These are phyloP conservation scores for Tolypocladium tundrense DNA, from an alignment of 2,329 filamentous ascomycete species.

Conservation along the genomic window DNA sequence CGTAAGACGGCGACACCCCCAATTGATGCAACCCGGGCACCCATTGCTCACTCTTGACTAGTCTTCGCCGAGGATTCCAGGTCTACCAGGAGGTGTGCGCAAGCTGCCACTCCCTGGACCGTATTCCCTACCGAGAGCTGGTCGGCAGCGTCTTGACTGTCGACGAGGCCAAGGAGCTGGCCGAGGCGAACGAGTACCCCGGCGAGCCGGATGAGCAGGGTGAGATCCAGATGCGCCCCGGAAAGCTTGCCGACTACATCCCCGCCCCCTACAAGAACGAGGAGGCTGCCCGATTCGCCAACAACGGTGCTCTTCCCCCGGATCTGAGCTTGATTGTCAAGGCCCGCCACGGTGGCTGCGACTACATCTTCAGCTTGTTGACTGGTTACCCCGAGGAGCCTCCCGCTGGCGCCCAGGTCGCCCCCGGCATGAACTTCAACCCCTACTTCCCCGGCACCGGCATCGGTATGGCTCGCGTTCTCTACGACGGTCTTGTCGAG, in stretches of 20 bases:
- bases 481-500: constrained; percentile 95
- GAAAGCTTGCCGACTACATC: constrained; percentile 97
- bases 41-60: constrained; percentile 24
- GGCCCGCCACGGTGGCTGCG: constrained; percentile 91
- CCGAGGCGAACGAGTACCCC: constrained; percentile 98
- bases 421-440: constrained; percentile 96
- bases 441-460: constrained; percentile 99
- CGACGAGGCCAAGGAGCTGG: constrained; percentile 93
- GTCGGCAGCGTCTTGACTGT: constrained; percentile 91
- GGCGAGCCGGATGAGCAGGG: constrained; percentile 96
- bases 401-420: constrained; percentile 77
- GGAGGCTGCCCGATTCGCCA: constrained; percentile 92
- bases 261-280: constrained; percentile 97
- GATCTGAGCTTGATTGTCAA: constrained; percentile 98
- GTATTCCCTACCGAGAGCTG: constrained; percentile 85
- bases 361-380: constrained; percentile 96
- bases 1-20: constrained; percentile 50
- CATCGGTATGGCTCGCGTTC: constrained; percentile 97
- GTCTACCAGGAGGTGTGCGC: constrained; percentile 98
- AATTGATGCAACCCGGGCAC: background rate
- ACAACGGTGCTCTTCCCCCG: constrained; percentile 94
- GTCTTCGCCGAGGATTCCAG: constrained; percentile 97
- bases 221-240: constrained; percentile 95
- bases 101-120: constrained; percentile 90
- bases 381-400: constrained; percentile 97